phyloP scores from a whole-genome alignment of 768 basidiomycete genomes.

The Cystobasidiopsis lactophilus region DNA sequence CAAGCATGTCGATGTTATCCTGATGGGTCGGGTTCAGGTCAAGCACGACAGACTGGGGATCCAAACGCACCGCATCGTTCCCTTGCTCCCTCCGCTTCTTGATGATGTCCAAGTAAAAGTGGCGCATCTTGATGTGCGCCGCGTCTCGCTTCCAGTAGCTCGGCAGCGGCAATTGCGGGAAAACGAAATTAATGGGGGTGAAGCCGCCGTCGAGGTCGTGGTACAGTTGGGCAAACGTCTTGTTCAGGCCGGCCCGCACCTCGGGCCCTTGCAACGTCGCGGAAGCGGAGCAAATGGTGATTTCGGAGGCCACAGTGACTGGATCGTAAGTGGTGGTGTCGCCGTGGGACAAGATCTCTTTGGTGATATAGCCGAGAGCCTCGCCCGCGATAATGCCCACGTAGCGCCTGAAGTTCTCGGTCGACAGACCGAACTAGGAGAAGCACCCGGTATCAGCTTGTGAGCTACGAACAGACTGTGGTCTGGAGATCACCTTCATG shows the following conservation, averaged over 20 bases:
- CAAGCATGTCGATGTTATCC: constrained; percentile 77
- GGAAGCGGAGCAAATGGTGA: constrained; percentile 85
- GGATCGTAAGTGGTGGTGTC: constrained; percentile 25
- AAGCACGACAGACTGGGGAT: background rate
- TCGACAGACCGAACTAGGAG: constrained; percentile 50
- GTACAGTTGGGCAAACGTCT: constrained; percentile 62
- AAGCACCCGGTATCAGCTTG: background rate
- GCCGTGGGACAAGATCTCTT: constrained; percentile 10
- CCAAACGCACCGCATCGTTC: constrained; percentile 27
- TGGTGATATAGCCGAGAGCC: constrained; percentile 11
- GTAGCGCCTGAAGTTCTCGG: constrained; percentile 73
- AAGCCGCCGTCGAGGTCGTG: constrained; percentile 45
- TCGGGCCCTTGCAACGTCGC: constrained; percentile 84
- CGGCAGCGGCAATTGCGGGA: constrained; percentile 74
- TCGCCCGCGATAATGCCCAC: constrained; percentile 25
- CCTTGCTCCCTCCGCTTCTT: constrained; percentile 40
- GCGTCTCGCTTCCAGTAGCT: constrained; percentile 71
- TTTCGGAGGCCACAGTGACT: constrained; percentile 51
- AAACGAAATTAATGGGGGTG: constrained; percentile 47
- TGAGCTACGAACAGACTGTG: background rate
- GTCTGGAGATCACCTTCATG: constrained; percentile 37
- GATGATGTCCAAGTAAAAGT: constrained; percentile 78
- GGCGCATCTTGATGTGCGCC: constrained; percentile 79
- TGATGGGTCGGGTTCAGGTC: constrained; percentile 27
- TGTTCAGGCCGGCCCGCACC: constrained; percentile 55